These are phyloP conservation scores for Pseudisothecium myosuroides DNA, from an alignment of 225 moss, liverwort and hornwort species.

Conservation along the genomic window DNA sequence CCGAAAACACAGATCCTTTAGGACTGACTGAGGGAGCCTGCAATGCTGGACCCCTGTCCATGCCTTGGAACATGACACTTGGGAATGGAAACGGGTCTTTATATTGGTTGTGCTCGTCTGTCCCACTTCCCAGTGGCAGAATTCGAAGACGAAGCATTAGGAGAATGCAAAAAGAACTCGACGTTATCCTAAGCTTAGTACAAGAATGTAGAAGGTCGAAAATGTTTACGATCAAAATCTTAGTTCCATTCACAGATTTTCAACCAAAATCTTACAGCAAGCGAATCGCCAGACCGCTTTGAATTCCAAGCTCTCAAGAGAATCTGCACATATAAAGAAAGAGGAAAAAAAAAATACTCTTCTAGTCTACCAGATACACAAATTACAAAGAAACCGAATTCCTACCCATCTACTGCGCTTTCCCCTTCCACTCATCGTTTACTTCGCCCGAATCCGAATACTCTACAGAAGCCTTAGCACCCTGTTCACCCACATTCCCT, in stretches of 20 bases:
- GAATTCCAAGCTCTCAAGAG: background rate
- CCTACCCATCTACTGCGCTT: background rate
- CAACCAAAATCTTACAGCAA: slow-evolving; percentile 2
- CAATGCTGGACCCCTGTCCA: too few relatives aligned
- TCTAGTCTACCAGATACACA: background rate
- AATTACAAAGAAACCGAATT: background rate
- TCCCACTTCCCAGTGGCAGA: background rate
- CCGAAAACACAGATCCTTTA: background rate
- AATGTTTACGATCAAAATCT: background rate
- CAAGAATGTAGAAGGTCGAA: background rate
- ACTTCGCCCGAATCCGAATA: background rate
- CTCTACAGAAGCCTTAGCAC: background rate
- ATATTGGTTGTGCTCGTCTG: background rate
- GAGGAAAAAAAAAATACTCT: background rate
- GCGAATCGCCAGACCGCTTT: background rate
- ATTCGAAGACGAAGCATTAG: background rate
- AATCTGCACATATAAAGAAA: background rate
- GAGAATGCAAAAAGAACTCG: background rate
- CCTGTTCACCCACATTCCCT: background rate
- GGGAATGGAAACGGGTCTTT: background rate
- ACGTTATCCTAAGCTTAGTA: background rate
- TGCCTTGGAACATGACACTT: background rate
- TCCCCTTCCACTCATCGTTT: slow-evolving; percentile 29
- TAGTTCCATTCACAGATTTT: background rate
- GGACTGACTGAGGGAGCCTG: background rate